Evolutionary conservation across 129 eudicot species (phyloP).

Genomic region (Kitagawia praeruptora): DNA sequence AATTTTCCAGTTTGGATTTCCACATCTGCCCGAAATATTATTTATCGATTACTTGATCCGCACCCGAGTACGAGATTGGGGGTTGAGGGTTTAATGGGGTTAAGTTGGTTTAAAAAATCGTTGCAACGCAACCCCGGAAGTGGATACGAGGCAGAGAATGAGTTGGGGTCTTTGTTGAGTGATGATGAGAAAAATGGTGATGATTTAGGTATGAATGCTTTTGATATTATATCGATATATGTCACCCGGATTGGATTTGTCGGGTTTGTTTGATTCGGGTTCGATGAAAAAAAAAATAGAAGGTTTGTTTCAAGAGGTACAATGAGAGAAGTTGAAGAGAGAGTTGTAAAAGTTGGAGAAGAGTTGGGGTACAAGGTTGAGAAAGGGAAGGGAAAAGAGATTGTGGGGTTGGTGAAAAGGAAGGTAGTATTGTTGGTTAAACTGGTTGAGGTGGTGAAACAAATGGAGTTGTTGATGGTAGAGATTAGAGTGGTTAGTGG

Average conservation of each 20-base stretch:
- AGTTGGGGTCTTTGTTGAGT: slow-evolving; percentile 1
- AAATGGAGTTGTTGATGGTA: slow-evolving; percentile 47
- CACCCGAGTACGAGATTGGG: slow-evolving; percentile 56
- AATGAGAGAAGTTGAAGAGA: slow-evolving; percentile 43
- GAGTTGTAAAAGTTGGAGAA: slow-evolving; percentile 39
- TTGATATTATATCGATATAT: slow-evolving; percentile 76
- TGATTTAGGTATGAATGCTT: slow-evolving; percentile 45
- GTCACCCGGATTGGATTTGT: slow-evolving; percentile 72
- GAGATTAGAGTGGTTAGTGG: slow-evolving; percentile 56
- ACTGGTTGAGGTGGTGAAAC: slow-evolving; percentile 59
- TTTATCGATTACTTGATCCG: slow-evolving; percentile 58
- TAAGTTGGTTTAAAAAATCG: slow-evolving; percentile 57
- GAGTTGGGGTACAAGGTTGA: slow-evolving; percentile 45
- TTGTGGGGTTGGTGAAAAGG: slow-evolving; percentile 49
- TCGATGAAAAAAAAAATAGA: slow-evolving; percentile 30
- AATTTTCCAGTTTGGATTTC: slow-evolving; percentile 52
- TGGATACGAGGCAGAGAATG: neutral
- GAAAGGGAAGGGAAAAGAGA: slow-evolving; percentile 30
- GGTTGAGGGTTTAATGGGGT: slow-evolving; percentile 33
- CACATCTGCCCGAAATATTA: slow-evolving; percentile 39
- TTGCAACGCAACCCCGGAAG: slow-evolving; percentile 3
- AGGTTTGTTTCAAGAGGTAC: slow-evolving; percentile 37
- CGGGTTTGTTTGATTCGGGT: slow-evolving; percentile 52
- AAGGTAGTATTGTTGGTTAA: slow-evolving; percentile 33
- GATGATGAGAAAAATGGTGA: slow-evolving; percentile 12